Percentiles rank a stretch among this genome's conserved stretches.
phyloP scores from a whole-genome alignment of 2,329 filamentous ascomycete species.

The Pestalotiopsis sp. region DNA sequence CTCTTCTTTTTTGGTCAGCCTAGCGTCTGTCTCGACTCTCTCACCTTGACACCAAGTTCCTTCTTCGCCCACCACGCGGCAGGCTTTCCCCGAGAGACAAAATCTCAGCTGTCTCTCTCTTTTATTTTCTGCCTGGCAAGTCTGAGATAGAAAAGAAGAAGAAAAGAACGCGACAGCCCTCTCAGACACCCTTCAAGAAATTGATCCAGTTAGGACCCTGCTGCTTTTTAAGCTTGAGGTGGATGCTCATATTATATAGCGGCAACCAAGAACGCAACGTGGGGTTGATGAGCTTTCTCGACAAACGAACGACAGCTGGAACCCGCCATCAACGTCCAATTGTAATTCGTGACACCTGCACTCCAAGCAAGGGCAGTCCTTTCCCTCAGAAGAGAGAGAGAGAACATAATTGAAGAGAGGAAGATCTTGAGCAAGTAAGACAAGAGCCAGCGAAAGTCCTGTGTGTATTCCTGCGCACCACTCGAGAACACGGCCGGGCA shows the following conservation, averaged over 20 bases:
- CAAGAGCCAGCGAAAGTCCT: no score
- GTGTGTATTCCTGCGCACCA: no score
- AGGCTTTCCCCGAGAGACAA: neutral
- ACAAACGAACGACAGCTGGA: constrained; percentile 6
- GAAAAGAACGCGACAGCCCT: neutral
- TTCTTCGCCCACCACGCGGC: neutral
- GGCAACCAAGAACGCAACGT: neutral
- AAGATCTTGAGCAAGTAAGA: no score
- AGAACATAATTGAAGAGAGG: neutral
- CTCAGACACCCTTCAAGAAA: neutral
- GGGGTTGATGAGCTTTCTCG: constrained; percentile 1
- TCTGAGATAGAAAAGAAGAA: neutral
- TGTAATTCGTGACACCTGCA: neutral
- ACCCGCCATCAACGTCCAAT: constrained; percentile 9
- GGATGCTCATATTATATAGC: constrained; percentile 5
- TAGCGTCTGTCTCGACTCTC: neutral
- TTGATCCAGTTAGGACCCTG: neutral
- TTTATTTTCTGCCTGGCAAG: neutral
- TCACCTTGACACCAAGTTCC: neutral
- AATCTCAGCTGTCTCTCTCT: neutral
- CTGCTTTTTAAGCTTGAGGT: neutral
- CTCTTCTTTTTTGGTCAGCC: neutral
- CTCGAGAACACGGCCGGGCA: neutral
- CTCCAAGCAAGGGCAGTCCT: neutral
- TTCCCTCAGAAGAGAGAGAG: neutral